phyloP scores from a whole-genome alignment of 1,284 basidiomycete genomes.

The Apiotrichum laibachii region DNA sequence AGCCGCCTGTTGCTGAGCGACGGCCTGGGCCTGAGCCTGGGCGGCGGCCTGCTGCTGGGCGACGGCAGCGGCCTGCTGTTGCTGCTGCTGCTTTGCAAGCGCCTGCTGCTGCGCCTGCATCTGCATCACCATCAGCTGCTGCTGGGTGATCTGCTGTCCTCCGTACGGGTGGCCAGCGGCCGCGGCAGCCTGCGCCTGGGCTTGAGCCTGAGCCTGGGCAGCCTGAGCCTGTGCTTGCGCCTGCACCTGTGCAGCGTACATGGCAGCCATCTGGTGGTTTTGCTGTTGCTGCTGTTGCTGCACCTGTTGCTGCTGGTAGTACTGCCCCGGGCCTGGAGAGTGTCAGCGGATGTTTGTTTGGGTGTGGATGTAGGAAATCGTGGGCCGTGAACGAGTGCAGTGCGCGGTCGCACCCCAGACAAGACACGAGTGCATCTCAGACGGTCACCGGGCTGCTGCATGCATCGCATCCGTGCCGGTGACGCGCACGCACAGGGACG shows the following conservation, averaged over 20 bases:
- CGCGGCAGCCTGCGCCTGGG: not conserved
- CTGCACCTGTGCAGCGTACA: not conserved
- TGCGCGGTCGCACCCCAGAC: no score
- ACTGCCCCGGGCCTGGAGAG: not conserved
- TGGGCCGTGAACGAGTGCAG: no score
- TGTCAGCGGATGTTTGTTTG: not conserved
- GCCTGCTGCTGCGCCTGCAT: conserved; percentile 5
- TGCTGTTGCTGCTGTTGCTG: not conserved
- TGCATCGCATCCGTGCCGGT: not conserved
- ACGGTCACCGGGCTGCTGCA: not conserved
- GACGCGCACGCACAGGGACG: not conserved
- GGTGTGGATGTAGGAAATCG: not conserved
- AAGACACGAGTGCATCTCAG: no score
- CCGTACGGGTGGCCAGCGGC: not conserved
- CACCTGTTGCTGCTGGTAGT: not conserved
- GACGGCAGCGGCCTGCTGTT: not conserved
- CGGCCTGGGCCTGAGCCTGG: not conserved
- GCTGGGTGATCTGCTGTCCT: not conserved
- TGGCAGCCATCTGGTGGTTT: not conserved
- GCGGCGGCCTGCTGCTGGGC: conserved; percentile 1
- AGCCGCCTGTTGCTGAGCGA: not conserved
- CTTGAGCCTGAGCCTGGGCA: not conserved
- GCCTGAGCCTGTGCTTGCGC: not conserved
- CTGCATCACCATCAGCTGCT: conserved; percentile 4
- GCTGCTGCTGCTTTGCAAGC: not conserved